Evolutionary conservation across 768 basidiomycete species (phyloP), one percentile per base, ranked within the genome.

Genomic region (Leccinum rimulosum): DNA sequence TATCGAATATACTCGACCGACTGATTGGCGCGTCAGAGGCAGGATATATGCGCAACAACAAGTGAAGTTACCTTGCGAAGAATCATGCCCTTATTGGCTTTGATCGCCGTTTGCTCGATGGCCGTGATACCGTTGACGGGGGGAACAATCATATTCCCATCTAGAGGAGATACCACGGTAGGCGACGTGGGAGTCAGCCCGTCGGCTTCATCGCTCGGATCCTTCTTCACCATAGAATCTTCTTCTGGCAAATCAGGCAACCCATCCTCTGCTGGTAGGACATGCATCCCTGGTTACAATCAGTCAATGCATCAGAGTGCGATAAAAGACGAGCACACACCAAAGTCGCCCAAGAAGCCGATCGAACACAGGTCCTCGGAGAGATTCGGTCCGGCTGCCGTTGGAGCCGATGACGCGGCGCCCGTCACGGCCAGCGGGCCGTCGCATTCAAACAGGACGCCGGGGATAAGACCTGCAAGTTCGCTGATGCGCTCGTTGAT

Each of bases 401-500:
- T 54, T 4, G 36, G 59, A 17, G 62, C 53, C 9, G 40, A 57
- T 47, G 62, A 50, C 8, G 67, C 51, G 47, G 66, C 31, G 2
- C 56, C 57, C 4, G 67, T 64, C n/a, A 65, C 52, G 38, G 35
- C 61, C 14, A 70, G 60, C 0, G 70, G 70, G 1, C 71, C 79
- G 43, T 77, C 77, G 53, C 80, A 76, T 49, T 93, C 91, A 43
- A 94, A 78, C 74, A 95, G 80, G 66, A 87, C 87, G 71, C 93
- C 93, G 1, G 94, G 94, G 60, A 97, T 89, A 49, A 97, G 79
- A 22, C 88, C 88, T 19, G 94, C 89, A 1, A 97, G 82, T 71
- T 97, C 94, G 40, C 84, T 83, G 65, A 97, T 97, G 74, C 93
- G 92, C 76, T 97, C 94, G 74, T 97, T 97, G 72, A 97, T 97